Percentiles rank a stretch among this genome's conserved stretches.
Evolutionary conservation across 2,329 filamentous ascomycete species (phyloP).

Genomic region (Neopestalotiopsis clavispora): DNA sequence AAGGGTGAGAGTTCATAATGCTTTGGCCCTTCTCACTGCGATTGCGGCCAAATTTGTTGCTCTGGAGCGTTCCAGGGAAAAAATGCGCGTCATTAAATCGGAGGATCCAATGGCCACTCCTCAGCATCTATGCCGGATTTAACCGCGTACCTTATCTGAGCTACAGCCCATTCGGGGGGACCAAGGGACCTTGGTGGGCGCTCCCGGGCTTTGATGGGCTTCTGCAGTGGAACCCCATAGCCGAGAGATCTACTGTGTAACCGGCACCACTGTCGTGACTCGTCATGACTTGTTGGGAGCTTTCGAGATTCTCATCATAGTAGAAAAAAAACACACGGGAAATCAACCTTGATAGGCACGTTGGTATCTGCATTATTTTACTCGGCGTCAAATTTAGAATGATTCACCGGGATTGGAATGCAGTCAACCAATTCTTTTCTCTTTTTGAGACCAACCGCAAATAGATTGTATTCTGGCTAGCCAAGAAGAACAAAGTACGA

Average conservation of each 20-base stretch:
- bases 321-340: too few species aligned
- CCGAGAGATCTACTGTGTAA: background rate
- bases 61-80: conserved; percentile 18
- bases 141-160: background rate
- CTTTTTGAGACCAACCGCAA: too few species aligned
- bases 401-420: too few species aligned
- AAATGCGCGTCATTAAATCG: conserved; percentile 27
- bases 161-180: background rate
- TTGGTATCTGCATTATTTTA: too few species aligned
- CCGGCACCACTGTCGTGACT: too few species aligned
- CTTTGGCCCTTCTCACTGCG: conserved; percentile 10
- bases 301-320: too few species aligned
- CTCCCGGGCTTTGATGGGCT: background rate
- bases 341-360: too few species aligned
- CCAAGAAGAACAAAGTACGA: too few species aligned
- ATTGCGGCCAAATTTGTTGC: conserved; percentile 13
- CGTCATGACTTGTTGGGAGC: too few species aligned
- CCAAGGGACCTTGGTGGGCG: background rate
- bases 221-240: background rate
- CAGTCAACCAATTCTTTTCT: too few species aligned
- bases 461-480: too few species aligned
- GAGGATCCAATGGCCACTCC: background rate
- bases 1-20: conserved; percentile 9
- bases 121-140: background rate
- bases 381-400: too few species aligned